Percentiles rank a stretch among this genome's conserved stretches.
Conservation (phyloP, 164 flowering plant genomes). For the Aristolochia contorta region DNA sequence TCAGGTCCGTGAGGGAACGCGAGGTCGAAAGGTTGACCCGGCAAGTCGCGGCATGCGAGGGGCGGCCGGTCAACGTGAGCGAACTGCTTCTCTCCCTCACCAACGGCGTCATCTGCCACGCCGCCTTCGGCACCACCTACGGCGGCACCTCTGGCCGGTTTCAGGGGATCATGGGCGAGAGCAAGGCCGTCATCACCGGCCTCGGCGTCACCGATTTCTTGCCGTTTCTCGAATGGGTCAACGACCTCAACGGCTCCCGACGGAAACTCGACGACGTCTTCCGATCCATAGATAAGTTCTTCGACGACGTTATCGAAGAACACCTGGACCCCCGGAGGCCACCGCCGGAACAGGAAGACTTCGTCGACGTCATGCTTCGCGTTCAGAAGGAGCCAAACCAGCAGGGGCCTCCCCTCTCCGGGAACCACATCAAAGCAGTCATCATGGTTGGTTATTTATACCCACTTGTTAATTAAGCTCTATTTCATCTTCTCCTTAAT, state of each 20-base stretch:
- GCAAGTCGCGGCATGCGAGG: not conserved
- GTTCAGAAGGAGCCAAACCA: constrained; percentile 13
- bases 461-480: too few species aligned
- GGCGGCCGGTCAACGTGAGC: constrained; percentile 14
- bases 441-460: constrained; percentile 11
- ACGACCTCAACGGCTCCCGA: constrained; percentile 34
- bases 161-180: constrained; percentile 7
- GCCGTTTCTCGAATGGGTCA: constrained; percentile 42
- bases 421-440: constrained; percentile 12
- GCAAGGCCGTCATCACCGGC: constrained; percentile 1
- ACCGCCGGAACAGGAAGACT: constrained; percentile 27
- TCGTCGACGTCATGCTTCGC: constrained; percentile 45
- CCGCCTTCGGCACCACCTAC: constrained; percentile 25
- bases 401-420: constrained; percentile 1
- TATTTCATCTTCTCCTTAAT: too few species aligned
- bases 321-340: constrained; percentile 18
- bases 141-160: constrained; percentile 1
- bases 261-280: constrained; percentile 23
- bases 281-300: constrained; percentile 30
- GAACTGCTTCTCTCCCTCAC: constrained; percentile 13
- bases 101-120: constrained; percentile 17
- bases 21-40: not conserved
- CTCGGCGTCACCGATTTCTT: constrained; percentile 39
- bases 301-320: constrained; percentile 34
- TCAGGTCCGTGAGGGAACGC: constrained; percentile 4